phyloP scores from a whole-genome alignment of 768 basidiomycete genomes.

The Guyanaporus albipodus region DNA sequence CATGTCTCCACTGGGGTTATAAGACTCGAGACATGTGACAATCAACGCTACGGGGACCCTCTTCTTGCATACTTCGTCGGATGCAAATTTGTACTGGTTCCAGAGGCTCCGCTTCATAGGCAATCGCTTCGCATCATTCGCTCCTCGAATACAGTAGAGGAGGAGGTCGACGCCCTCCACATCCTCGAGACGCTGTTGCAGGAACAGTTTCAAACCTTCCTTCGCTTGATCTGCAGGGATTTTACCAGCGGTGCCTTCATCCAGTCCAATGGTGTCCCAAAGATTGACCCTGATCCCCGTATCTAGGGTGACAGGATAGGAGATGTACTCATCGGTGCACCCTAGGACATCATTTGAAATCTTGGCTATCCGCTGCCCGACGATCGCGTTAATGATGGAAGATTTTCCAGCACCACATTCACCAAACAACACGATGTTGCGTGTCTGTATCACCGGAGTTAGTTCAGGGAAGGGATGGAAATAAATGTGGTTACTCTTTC shows the following conservation, averaged over 20 bases:
- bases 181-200: slow-evolving; percentile 20
- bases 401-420: slow-evolving; percentile 37
- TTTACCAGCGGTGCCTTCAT: slow-evolving; percentile 26
- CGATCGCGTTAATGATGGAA: slow-evolving; percentile 37
- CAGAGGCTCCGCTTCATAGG: slow-evolving; percentile 15
- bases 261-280: slow-evolving; percentile 36
- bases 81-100: slow-evolving; percentile 23
- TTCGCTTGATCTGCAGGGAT: slow-evolving; percentile 15
- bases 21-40: slow-evolving; percentile 28
- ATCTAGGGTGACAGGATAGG: slow-evolving; percentile 16
- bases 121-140: slow-evolving; percentile 7
- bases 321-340: slow-evolving; percentile 24
- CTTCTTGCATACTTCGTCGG: slow-evolving; percentile 23
- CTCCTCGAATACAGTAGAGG: slow-evolving; percentile 28
- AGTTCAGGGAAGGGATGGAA: not conserved
- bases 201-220: slow-evolving; percentile 20
- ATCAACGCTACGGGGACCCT: slow-evolving; percentile 24
- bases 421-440: slow-evolving; percentile 37
- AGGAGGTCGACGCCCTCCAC: slow-evolving; percentile 25
- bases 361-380: slow-evolving; percentile 20
- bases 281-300: slow-evolving; percentile 19
- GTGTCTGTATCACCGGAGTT: slow-evolving; percentile 1
- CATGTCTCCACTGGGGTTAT: slow-evolving; percentile 24
- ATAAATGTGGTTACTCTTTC: slow-evolving; percentile 2
- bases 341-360: slow-evolving; percentile 28